These are phyloP conservation scores for Nothophoma quercina DNA, from an alignment of 2,329 filamentous ascomycete genomes.

Conservation along the genomic window DNA sequence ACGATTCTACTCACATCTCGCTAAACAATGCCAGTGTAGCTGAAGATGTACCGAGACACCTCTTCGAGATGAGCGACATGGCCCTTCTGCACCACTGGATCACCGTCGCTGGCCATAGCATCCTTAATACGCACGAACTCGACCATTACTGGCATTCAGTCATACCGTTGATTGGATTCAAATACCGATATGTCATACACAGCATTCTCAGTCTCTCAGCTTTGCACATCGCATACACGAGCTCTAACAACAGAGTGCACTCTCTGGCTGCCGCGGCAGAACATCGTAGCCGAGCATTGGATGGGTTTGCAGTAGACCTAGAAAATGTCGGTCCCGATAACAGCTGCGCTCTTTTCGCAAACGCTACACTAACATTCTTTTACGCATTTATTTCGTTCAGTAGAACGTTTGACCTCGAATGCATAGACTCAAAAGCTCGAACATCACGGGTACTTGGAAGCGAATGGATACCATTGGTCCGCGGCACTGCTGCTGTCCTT, in stretches of 20 bases:
- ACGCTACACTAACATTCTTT: slow-evolving; percentile 21
- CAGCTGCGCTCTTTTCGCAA: slow-evolving; percentile 25
- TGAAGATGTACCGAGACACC: background rate
- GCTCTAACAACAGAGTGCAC: slow-evolving; percentile 7
- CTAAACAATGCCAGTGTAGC: background rate
- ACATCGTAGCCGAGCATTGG: slow-evolving; percentile 22
- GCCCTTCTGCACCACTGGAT: slow-evolving; percentile 31
- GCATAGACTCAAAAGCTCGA: background rate
- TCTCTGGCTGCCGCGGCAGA: slow-evolving; percentile 14
- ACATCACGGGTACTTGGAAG: slow-evolving; percentile 22
- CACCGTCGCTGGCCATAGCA: slow-evolving; percentile 20
- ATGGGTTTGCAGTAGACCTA: slow-evolving; percentile 21
- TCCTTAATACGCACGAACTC: slow-evolving; percentile 9
- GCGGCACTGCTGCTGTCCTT: slow-evolving; percentile 20
- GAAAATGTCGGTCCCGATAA: slow-evolving; percentile 7
- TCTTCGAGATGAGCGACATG: slow-evolving; percentile 24
- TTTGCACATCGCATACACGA: slow-evolving; percentile 24
- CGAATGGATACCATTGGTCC: slow-evolving; percentile 28
- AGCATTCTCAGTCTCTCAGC: slow-evolving; percentile 26
- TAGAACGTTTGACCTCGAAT: background rate
- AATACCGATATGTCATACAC: slow-evolving; percentile 25
- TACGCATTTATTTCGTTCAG: slow-evolving; percentile 24
- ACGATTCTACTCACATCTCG: background rate
- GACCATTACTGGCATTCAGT: slow-evolving; percentile 24
- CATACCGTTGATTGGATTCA: slow-evolving; percentile 23